Base-by-base conservation (phyloP, 345 rosid genomes). In the Acer negundo region DNA sequence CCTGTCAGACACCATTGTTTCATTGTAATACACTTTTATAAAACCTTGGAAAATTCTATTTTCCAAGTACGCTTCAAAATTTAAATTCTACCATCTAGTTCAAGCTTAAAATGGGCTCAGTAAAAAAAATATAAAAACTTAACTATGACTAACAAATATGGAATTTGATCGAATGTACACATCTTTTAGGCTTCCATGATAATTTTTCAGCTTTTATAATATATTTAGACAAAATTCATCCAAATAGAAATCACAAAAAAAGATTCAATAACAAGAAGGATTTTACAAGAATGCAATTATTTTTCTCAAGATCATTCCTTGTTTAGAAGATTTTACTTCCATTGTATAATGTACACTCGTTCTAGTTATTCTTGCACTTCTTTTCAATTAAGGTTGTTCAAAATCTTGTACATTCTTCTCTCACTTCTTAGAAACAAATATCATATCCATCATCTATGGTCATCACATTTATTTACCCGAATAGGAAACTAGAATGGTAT, bases 261-360 rank as follows among this genome's bases (percentile, higher is more conserved):
- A 67, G 53, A 46, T 69, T 6, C 72, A 69, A 69, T 46, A 23
- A 67, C 7, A 69, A 59, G 26, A 59, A 10, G 23, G 63, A 59
- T 59, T 59, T 59, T 40, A 15, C 22, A 12, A 16, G 10, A 28
- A 9, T 10, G 26, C 24, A 53, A 55, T 11, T 28, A 19, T 28
- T 28, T 28, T 62, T 17, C 15, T 59, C 22, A 17, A 49, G 49
- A 31, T 12, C 19, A 19, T 31, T 6, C 40, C 23, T 61, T 10
- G 47, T 7, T 26, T 62, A 59, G 75, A 28, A 47, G 69, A 46
- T 17, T 47, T 17, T 12, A 63, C 22, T 74, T 47, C 42, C 28
- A 72, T 9, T 31, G 23, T n/a, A n/a, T n/a, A n/a, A n/a, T n/a
- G n/a, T 13, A 11, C 16, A 38, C 19, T 63, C 49, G 12, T 74